A percentile compares a stretch with the other conserved stretches of the same genome.
phyloP scores from a whole-genome alignment of 805 yeast genomes.

The Kockiozyma suomiensis region DNA sequence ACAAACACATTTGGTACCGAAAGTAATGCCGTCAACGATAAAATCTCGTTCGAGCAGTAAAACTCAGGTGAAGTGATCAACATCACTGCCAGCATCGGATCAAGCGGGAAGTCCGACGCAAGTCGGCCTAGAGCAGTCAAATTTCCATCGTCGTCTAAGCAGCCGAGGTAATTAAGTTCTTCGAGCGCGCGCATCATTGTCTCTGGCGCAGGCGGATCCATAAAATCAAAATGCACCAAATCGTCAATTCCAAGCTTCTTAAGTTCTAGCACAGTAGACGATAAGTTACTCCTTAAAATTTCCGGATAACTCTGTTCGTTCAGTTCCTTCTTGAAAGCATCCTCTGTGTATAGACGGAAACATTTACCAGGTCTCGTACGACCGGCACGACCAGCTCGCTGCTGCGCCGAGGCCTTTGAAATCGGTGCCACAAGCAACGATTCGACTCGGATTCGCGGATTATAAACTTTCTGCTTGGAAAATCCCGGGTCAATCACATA shows the following conservation, averaged over 20 bases:
- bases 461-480: constrained; percentile 93
- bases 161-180: constrained; percentile 85
- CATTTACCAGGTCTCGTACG: constrained; percentile 99
- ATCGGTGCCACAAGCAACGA: constrained; percentile 92
- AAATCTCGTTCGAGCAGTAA: constrained; percentile 83
- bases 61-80: constrained; percentile 84
- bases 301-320: constrained; percentile 97
- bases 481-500: constrained; percentile 98
- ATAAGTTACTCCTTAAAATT: constrained; percentile 84
- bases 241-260: constrained; percentile 95
- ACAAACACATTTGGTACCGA: constrained; percentile 95
- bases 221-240: constrained; percentile 94
- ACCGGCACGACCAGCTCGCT: constrained; percentile 99
- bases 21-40: constrained; percentile 84
- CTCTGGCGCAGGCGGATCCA: constrained; percentile 99
- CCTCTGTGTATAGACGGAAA: constrained; percentile 94
- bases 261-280: constrained; percentile 88
- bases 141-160: constrained; percentile 90
- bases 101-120: constrained; percentile 92
- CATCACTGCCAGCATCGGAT: constrained; percentile 93
- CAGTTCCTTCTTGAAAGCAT: constrained; percentile 89
- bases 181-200: constrained; percentile 99
- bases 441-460: constrained; percentile 94
- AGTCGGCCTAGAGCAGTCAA: constrained; percentile 85
- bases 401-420: constrained; percentile 96